A percentile compares a stretch with the other conserved stretches of the same genome.
Evolutionary conservation across 2,329 filamentous ascomycete genomes (phyloP).

Genomic region (Xylaria sp.): DNA sequence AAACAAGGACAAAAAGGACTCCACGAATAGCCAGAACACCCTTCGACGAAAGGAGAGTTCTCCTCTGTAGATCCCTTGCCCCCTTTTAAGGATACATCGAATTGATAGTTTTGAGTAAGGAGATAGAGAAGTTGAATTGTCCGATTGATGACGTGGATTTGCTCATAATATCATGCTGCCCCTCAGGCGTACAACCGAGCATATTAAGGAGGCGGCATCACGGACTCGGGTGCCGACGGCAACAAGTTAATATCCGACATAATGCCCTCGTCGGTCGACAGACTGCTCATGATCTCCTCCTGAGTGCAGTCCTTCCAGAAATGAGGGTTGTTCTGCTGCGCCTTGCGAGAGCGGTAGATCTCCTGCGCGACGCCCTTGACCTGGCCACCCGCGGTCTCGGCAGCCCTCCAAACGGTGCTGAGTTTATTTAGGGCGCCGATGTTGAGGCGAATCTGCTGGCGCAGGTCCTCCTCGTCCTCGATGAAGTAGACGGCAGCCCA

Average conservation of each 20-base stretch:
- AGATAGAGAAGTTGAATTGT: background rate
- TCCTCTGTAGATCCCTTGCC: background rate
- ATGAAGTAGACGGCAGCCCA: constrained; percentile 74
- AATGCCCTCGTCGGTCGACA: constrained; percentile 68
- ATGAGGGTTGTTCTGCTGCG: constrained; percentile 62
- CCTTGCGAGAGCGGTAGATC: constrained; percentile 71
- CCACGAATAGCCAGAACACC: constrained; percentile 7
- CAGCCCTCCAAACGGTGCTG: constrained; percentile 77
- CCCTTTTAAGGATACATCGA: constrained; percentile 12
- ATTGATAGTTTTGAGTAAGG: background rate
- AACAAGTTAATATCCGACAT: constrained; percentile 67
- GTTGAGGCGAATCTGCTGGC: constrained; percentile 81
- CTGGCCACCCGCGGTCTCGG: constrained; percentile 75
- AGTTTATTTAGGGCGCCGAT: constrained; percentile 79
- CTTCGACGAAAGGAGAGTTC: background rate
- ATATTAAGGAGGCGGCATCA: constrained; percentile 31
- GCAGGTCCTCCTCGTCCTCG: constrained; percentile 72
- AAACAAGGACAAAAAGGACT: constrained; percentile 13
- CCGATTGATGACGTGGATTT: background rate
- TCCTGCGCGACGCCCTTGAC: constrained; percentile 84
- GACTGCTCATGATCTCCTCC: constrained; percentile 65
- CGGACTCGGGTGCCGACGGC: constrained; percentile 36
- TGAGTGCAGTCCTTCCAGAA: constrained; percentile 67
- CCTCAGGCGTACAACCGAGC: background rate
- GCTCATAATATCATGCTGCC: background rate